Conservation (phyloP, 306 rosid species). For the Acacia melanoxylon region DNA sequence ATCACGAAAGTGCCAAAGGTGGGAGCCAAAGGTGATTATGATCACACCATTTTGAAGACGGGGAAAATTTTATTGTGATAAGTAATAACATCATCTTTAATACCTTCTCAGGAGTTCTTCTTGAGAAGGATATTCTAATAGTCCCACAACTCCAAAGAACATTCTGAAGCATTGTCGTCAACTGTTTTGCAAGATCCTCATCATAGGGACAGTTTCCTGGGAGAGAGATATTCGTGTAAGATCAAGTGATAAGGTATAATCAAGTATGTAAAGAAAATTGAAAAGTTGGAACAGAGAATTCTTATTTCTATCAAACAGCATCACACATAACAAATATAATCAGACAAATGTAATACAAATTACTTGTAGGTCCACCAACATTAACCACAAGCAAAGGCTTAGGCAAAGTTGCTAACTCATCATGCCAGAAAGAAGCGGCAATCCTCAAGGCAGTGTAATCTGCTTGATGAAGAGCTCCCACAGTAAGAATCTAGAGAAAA, state of each 20-base stretch:
- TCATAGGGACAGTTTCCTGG: neutral
- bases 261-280: neutral
- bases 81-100: neutral
- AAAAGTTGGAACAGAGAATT: slow-evolving; percentile 4
- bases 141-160: slow-evolving; percentile 39
- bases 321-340: no score
- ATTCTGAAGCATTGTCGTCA: slow-evolving; percentile 66
- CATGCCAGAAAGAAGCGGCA: neutral
- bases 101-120: neutral
- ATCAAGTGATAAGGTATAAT: neutral
- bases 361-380: slow-evolving; percentile 86
- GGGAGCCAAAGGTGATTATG: neutral
- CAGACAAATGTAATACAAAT: slow-evolving; percentile 13
- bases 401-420: slow-evolving; percentile 64
- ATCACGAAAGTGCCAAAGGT: neutral
- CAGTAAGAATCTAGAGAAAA: neutral
- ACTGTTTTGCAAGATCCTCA: slow-evolving; percentile 25
- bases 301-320: no score
- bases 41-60: slow-evolving; percentile 15
- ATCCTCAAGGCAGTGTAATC: neutral
- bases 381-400: slow-evolving; percentile 91
- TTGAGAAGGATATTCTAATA: neutral
- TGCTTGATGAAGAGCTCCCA: neutral
- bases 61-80: neutral
- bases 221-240: neutral